phyloP scores from a whole-genome alignment of 2,329 filamentous ascomycete species.

The Calonectria henricotiae region DNA sequence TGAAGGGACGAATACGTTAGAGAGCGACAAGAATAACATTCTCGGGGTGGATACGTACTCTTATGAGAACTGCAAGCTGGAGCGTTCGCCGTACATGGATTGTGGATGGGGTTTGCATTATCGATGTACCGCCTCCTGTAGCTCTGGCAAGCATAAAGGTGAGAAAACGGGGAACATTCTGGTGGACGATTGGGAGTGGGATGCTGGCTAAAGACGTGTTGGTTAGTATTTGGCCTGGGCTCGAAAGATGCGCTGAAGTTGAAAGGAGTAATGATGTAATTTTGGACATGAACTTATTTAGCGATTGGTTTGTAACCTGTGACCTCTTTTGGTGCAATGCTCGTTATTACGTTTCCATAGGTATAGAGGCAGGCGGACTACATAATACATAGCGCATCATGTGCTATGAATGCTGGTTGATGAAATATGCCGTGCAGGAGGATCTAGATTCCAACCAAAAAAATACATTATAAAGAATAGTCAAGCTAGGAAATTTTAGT shows the following conservation, averaged over 20 bases:
- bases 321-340: too few relatives aligned
- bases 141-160: not conserved
- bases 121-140: constrained; percentile 29
- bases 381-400: too few relatives aligned
- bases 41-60: constrained; percentile 23
- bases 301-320: not conserved
- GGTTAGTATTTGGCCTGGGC: not conserved
- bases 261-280: not conserved
- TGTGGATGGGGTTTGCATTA: constrained; percentile 22
- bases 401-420: too few relatives aligned
- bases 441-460: too few relatives aligned
- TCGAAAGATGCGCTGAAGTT: not conserved
- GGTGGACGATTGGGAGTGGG: constrained; percentile 27
- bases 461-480: too few relatives aligned
- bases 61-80: constrained; percentile 20
- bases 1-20: not conserved
- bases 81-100: constrained; percentile 3
- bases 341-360: too few relatives aligned
- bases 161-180: not conserved
- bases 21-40: not conserved
- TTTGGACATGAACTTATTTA: not conserved
- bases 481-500: too few relatives aligned
- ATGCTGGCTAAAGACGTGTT: constrained; percentile 11
- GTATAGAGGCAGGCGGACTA: too few relatives aligned
- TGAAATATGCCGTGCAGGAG: too few relatives aligned